Evolutionary conservation across 1,139 yeast species (phyloP).

Genomic region (Lizanozyma gosingica): DNA sequence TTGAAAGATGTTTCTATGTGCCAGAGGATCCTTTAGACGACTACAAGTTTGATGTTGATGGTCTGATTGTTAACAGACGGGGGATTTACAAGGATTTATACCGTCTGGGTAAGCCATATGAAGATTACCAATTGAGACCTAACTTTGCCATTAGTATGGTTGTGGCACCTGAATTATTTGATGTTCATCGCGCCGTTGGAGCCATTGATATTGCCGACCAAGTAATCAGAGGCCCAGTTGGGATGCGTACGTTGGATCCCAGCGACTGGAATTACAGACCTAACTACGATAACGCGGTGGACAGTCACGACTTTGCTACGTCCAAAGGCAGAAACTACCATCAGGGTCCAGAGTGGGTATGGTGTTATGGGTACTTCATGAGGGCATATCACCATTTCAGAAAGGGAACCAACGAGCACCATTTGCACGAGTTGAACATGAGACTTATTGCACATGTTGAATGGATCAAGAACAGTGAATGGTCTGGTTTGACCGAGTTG

Average conservation of each 20-base stretch:
- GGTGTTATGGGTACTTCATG: conserved; percentile 82
- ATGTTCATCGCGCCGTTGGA: conserved; percentile 44
- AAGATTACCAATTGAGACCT: conserved; percentile 89
- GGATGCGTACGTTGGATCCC: conserved; percentile 90
- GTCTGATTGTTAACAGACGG: conserved; percentile 67
- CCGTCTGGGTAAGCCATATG: conserved; percentile 75
- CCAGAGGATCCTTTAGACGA: conserved; percentile 55
- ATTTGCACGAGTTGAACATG: conserved; percentile 28
- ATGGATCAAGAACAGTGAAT: conserved; percentile 67
- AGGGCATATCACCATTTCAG: conserved; percentile 58
- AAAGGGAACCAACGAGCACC: conserved; percentile 28
- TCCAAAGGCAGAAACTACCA: conserved; percentile 95
- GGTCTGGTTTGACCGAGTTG: conserved; percentile 93
- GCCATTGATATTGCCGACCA: conserved; percentile 69
- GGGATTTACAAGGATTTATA: conserved; percentile 90
- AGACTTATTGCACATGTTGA: conserved; percentile 56
- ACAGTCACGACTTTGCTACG: conserved; percentile 80
- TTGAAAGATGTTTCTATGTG: conserved; percentile 70
- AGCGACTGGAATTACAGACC: conserved; percentile 88
- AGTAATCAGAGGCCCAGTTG: conserved; percentile 77
- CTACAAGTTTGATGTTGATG: conserved; percentile 48
- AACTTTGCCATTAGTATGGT: conserved; percentile 89
- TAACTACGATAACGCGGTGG: conserved; percentile 71
- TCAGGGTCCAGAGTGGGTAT: conserved; percentile 98
- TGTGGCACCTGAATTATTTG: conserved; percentile 89